Evolutionary conservation across 495 filamentous ascomycete species (phyloP), one percentile per base, ranked within the genome.

Genomic region (Lasiosphaeris hirsuta): DNA sequence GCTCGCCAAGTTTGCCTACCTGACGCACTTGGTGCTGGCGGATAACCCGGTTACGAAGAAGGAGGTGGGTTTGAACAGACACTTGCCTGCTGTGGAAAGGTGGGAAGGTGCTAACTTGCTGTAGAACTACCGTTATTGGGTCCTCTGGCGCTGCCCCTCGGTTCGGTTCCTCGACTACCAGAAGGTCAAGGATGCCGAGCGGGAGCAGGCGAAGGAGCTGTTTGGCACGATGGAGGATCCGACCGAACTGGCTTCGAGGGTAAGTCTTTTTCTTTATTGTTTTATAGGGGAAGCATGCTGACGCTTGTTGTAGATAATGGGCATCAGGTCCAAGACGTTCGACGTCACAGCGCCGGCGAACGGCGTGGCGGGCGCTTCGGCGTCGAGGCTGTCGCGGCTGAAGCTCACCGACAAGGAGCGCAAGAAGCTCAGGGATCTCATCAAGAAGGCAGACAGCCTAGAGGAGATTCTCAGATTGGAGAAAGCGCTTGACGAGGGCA

Each of bases 101-200:
- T 14, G 17, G 14, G n/a, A 35, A 8, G n/a, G 17, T 49, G 39
- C 50, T 68, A 57, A 62, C 15, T 10, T 18, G 5, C 10, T 41
- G 34, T 67, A 97, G 94, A 72, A 97, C 71, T 99, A 97, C 74
- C 85, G 94, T 13, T 86, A 86, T 72, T 99, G 89, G 88, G 74
- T 96, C 38, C 83, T 99, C 65, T 97, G 88, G 89, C 82, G 86
- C 44, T 86, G 86, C 63, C 91, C 92, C 4, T 79, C 78, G 17
- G 83, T 99, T 19, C 87, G 92, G 37, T 96, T 96, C 77, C 79
- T 99, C 44, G 95, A 99, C 75, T 97, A 91, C 71, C 81, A 84
- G 52, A 95, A 94, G 74, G 90, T 97, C 34, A 95, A 90, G 68
- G 83, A 92, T 46, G 84, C 77, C 1, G 95, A 99, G 77, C 86